Base-by-base conservation (phyloP, 2,329 filamentous ascomycete species). In the Parastagonospora avenae region DNA sequence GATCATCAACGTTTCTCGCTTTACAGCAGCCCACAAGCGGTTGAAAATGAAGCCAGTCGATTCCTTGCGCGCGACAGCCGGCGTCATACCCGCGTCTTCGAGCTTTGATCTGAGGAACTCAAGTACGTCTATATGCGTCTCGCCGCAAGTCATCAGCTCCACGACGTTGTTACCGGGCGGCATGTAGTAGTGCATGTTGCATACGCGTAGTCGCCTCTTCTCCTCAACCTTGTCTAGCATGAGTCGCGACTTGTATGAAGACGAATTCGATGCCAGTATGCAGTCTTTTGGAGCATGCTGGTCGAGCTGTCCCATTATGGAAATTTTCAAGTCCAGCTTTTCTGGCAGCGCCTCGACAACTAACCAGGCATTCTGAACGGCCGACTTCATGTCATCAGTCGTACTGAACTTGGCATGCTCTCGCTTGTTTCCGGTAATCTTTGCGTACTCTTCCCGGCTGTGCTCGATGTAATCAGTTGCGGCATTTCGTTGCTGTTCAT, bases 31-130 rank as follows among this genome's bases (percentile, higher is more conserved):
- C 81, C 82, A 85, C 0, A 84, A 63, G 0, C 82, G 77, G 46
- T 84, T 84, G 59, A 82, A 81, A 31, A 85, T 79, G 54, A 84
- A 79, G 0, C 82, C 78, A 0, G 80, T 82, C 0, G 80, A 82
- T 54, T 83, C 77, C 42, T 76, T 78, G 6, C 71, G 58, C 0
- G 79, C 79, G 4, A 73, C 60, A 16, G 76, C 74, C 0, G 79
- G 79, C 2, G 70, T 60, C 29, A 76, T 74, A 0, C 74, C 79
- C 2, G 70, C 73, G n/a, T 76, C 75, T 15, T 61, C 59, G 2
- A 74, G 74, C 31, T 72, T 67, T 12, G 76, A 67, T 2, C 68
- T 68, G 37, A 84, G 53, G 52, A 82, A 82, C 0, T 74, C 70
- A 39, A 83, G 76, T 4, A 83, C 74, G 1, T 55, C 66, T 0